These are phyloP conservation scores for Ormosia semicastrata DNA, from an alignment of 306 rosid species.

Conservation along the genomic window DNA sequence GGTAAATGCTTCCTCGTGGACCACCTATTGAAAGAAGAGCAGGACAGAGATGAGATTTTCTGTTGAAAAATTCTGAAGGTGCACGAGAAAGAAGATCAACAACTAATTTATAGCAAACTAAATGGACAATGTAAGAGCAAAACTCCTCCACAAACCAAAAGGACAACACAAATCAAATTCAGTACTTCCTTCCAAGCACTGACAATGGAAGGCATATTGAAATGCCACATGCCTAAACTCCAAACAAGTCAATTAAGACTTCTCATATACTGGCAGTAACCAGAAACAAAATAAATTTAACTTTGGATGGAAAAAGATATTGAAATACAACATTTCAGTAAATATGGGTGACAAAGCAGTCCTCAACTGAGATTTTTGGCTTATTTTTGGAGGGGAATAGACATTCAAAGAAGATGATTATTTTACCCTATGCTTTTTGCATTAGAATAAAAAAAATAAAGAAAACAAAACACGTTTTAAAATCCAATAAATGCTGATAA, in stretches of 20 bases:
- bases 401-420: not conserved
- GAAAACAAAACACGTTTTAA: not conserved
- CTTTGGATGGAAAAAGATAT: not conserved
- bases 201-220: not conserved
- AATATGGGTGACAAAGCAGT: not conserved
- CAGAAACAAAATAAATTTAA: not conserved
- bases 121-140: not conserved
- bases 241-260: not conserved
- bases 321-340: not conserved
- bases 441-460: not conserved
- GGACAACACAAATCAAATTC: not conserved
- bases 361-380: not conserved
- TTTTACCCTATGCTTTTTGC: not conserved
- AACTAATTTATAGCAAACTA: constrained; percentile 5
- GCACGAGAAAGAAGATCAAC: constrained; percentile 12
- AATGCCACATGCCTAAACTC: not conserved
- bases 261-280: not conserved
- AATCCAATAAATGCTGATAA: not conserved
- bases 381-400: not conserved
- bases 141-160: not conserved
- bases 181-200: not conserved
- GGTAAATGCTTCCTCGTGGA: constrained; percentile 76
- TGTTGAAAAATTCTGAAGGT: constrained; percentile 9
- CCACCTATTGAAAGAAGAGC: constrained; percentile 57
- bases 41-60: constrained; percentile 20